Evolutionary conservation across 805 yeast species (phyloP), one percentile per base, ranked within the genome.

Genomic region (Ogataea minuta): DNA sequence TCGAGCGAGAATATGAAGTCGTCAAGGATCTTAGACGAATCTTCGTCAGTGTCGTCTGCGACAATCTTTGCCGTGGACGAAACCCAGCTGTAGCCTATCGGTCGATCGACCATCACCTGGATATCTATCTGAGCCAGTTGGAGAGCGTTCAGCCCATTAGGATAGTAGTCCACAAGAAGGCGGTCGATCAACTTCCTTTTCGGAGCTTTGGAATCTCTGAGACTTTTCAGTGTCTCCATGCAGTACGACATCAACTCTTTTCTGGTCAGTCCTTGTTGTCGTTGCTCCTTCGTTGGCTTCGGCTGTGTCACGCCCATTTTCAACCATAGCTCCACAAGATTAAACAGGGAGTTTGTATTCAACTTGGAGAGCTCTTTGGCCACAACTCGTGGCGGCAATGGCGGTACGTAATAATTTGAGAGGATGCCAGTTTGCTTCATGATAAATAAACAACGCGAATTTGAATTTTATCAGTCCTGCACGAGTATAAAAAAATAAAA

Each of bases 61-160:
- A 42, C 40, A 3, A 74, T 66, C 34, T 57, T 62, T 0, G 72
- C 76, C 2, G 71, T 66, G 4, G 79, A 74, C 36, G 69, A 67
- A 1, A 66, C 58, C 81, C 81, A 76, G 23, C 54, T 55, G 49
- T 60, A 70, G 3, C 64, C 39, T 26, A 59, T 60, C 0, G 89
- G 80, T 42, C 74, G 71, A 49, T 81, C 84, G 2, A 84, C 74
- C 30, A 84, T 64, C 30, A 73, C 53, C 48, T 81, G 84, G 37
- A 82, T 75, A 49, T 85, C 93, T 4, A 84, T 61, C 44, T 83
- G 88, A 0, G 93, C 81, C 28, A 79, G 54, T 54, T 85, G 95
- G 12, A 79, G 64, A 1, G 81, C 60, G 48, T 80, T 81, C 29
- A 82, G 56, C 0, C 88, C 88, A 5, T 59, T 50, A 2, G 71